Evolutionary conservation across 129 eudicot genomes (phyloP).

Genomic region (Flaveria trinervia): DNA sequence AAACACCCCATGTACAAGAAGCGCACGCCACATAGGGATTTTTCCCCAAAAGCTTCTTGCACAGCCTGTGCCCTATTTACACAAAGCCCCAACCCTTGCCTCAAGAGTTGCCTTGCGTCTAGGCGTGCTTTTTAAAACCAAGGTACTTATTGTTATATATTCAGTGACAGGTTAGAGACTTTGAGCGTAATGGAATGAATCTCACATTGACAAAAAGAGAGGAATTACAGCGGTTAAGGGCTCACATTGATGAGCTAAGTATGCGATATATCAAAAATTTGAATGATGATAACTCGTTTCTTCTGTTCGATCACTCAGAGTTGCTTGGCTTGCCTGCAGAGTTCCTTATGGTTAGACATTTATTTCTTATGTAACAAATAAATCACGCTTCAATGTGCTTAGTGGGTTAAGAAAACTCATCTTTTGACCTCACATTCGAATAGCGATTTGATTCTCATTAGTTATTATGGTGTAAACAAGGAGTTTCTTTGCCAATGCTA

Average conservation of each 20-base stretch:
- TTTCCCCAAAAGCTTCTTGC: no score
- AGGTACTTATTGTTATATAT: constrained; percentile 52
- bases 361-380: neutral
- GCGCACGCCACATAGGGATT: no score
- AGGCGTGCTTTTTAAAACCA: no score
- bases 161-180: constrained; percentile 96
- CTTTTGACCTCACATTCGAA: constrained; percentile 1
- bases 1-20: no score
- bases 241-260: constrained; percentile 74
- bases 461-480: neutral
- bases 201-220: constrained; percentile 76
- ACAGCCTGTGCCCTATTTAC: no score
- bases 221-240: constrained; percentile 72
- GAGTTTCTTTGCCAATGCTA: constrained; percentile 1
- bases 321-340: constrained; percentile 79
- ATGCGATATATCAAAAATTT: constrained; percentile 65
- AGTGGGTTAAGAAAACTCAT: constrained; percentile 13
- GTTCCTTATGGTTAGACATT: constrained; percentile 55
- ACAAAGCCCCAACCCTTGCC: no score
- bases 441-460: constrained; percentile 19
- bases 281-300: constrained; percentile 59
- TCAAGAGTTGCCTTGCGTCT: no score
- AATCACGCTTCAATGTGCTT: constrained; percentile 19
- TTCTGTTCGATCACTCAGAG: constrained; percentile 67
- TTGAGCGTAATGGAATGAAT: constrained; percentile 85